A percentile compares a stretch with the other conserved stretches of the same genome.
Evolutionary conservation across 306 rosid species (phyloP).

Genomic region (Heteromeles arbutifolia): DNA sequence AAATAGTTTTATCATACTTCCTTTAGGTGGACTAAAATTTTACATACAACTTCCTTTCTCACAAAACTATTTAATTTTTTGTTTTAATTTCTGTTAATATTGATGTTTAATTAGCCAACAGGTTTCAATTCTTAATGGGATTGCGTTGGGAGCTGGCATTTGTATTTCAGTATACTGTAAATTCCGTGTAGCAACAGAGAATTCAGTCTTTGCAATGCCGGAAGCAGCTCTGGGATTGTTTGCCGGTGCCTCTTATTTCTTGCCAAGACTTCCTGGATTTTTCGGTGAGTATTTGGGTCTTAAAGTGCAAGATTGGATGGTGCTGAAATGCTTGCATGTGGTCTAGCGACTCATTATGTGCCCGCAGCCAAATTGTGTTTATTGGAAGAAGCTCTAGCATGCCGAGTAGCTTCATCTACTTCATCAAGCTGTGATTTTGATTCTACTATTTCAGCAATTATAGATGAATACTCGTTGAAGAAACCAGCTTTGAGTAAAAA

Average conservation of each 20-base stretch:
- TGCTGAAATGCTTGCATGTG: conserved; percentile 81
- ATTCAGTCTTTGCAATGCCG: conserved; percentile 71
- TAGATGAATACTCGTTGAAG: conserved; percentile 37
- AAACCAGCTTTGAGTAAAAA: conserved; percentile 43
- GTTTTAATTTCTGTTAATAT: too few species aligned
- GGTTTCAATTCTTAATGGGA: conserved; percentile 75
- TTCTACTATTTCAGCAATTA: conserved; percentile 36
- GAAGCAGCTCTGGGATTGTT: conserved; percentile 66
- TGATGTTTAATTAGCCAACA: neutral
- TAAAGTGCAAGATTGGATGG: conserved; percentile 61
- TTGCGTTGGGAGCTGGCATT: conserved; percentile 80
- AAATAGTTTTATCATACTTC: too few species aligned
- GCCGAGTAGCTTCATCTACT: conserved; percentile 29
- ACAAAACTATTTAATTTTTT: too few species aligned
- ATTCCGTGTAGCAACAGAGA: conserved; percentile 65
- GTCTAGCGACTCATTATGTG: conserved; percentile 80
- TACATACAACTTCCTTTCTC: too few species aligned
- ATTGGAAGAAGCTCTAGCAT: too few species aligned
- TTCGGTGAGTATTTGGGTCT: conserved; percentile 73
- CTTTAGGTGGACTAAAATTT: too few species aligned
- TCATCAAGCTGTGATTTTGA: conserved; percentile 25
- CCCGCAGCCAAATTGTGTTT: conserved; percentile 30
- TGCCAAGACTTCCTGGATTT: conserved; percentile 66
- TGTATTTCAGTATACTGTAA: conserved; percentile 64
- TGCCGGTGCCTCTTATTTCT: conserved; percentile 64